Conservation (phyloP, 306 rosid genomes). For the Rosa persica region DNA sequence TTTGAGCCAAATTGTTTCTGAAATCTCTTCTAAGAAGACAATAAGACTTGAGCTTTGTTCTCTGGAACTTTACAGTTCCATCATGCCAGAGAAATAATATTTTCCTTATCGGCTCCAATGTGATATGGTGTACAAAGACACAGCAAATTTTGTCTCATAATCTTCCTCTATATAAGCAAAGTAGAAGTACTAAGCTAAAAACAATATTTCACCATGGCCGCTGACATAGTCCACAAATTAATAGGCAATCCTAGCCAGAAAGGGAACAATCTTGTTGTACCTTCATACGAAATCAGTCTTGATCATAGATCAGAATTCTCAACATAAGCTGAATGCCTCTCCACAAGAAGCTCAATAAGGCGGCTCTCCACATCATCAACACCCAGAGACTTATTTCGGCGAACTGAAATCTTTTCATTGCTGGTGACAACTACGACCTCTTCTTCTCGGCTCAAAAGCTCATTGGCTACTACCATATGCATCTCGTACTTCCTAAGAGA, state of each 20-base stretch:
- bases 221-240: neutral
- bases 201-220: neutral
- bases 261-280: neutral
- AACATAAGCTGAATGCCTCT: constrained; percentile 54
- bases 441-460: constrained; percentile 76
- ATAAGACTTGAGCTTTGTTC: neutral
- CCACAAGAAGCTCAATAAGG: constrained; percentile 60
- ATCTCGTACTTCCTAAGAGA: constrained; percentile 83
- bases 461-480: constrained; percentile 91
- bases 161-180: neutral
- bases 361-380: constrained; percentile 68
- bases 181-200: neutral
- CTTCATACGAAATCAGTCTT: constrained; percentile 8
- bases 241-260: neutral
- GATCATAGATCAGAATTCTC: constrained; percentile 6
- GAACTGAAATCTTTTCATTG: constrained; percentile 52
- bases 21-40: neutral
- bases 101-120: neutral
- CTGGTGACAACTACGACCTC: constrained; percentile 68
- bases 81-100: neutral
- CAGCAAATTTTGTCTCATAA: neutral
- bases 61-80: neutral
- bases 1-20: too few relatives aligned
- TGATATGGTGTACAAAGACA: neutral
- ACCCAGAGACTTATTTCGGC: constrained; percentile 40